Base-by-base conservation (phyloP, 2,329 filamentous ascomycete species). In the Cercospora citrullina region DNA sequence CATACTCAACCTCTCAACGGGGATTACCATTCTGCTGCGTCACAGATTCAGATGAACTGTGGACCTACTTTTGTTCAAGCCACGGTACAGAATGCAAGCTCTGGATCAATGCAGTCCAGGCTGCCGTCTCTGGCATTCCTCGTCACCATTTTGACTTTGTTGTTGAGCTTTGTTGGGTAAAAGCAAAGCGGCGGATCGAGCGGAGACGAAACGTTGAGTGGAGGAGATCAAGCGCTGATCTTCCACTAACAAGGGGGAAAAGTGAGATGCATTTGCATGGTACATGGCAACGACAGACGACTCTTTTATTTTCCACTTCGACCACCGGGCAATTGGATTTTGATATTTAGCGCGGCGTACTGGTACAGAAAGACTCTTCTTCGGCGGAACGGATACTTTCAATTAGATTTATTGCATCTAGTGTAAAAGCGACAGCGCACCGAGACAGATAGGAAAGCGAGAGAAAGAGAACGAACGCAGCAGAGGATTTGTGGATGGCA, bases 1-100 rank as follows among this genome's bases (percentile, higher is more conserved):
- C 83, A 87, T 39, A 85, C 83, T 3, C 88, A 91, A 72, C 86
- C 88, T 7, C 85, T 98, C 58, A 86, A 87, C 28, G 78, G 82
- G 16, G 91, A 89, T 0, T 98, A 97, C 77, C 80, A 85, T 5
- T 75, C 81, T 9, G 93, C 93, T 0, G 94, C 94, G 0, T 80
- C 85, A 69, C 87, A 90, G 74, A 85, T 98, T 62, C 91, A 97
- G 75, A 82, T 87, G 10, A 83, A 76, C 10, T 90, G 88, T 73
- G 88, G 88, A 0, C 80, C 82, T 1, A 77, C 74, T 0, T 90
- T 88, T 72, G 84, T 75, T 14, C 64, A 73, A 48, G 63, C 71
- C 16, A 63, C 67, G 21, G 62, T 68, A 18, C 36, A 66, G 39
- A 63, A 28, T 16, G 58, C 69, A 6, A 21, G 45, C 5, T 33